A percentile compares a stretch with the other conserved stretches of the same genome.
Conservation (phyloP, 805 yeast genomes). For the Candida sphagnicola region DNA sequence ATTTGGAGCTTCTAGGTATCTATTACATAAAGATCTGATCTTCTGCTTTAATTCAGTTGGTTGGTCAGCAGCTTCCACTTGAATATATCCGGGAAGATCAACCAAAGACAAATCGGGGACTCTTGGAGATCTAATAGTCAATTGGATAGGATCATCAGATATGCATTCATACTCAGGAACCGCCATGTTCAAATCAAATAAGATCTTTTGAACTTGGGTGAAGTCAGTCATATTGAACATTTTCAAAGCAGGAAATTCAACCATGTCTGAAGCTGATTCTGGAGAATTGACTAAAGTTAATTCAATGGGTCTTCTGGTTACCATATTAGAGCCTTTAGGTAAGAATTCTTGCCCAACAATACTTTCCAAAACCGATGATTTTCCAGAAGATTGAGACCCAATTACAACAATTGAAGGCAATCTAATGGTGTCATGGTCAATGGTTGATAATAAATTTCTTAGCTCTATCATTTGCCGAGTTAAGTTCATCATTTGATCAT, state of each 20-base stretch:
- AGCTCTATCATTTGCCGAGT: conserved; percentile 98
- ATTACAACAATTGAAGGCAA: conserved; percentile 94
- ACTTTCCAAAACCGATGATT: conserved; percentile 91
- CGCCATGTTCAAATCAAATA: conserved; percentile 86
- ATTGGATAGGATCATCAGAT: conserved; percentile 89
- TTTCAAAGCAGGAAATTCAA: conserved; percentile 90
- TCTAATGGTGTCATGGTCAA: conserved; percentile 75
- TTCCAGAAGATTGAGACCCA: conserved; percentile 97
- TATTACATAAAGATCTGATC: conserved; percentile 76
- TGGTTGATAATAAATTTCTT: conserved; percentile 67
- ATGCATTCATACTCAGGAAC: conserved; percentile 85
- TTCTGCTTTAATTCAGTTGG: conserved; percentile 78
- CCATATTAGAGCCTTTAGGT: conserved; percentile 98
- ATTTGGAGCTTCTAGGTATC: conserved; percentile 86
- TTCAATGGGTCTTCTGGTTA: conserved; percentile 95
- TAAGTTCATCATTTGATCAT: conserved; percentile 79
- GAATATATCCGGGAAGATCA: conserved; percentile 97
- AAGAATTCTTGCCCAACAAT: conserved; percentile 97
- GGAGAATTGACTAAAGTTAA: conserved; percentile 87
- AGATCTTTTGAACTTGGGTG: conserved; percentile 79
- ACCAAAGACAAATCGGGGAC: conserved; percentile 91
- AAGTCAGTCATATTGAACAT: conserved; percentile 83
- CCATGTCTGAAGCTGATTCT: conserved; percentile 72
- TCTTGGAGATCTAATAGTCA: conserved; percentile 82
- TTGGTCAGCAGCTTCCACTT: conserved; percentile 94